Percentiles rank a stretch among this genome's conserved stretches.
These are phyloP conservation scores for Selenicereus undatus DNA, from an alignment of 148 eudicot species.

Conservation along the genomic window DNA sequence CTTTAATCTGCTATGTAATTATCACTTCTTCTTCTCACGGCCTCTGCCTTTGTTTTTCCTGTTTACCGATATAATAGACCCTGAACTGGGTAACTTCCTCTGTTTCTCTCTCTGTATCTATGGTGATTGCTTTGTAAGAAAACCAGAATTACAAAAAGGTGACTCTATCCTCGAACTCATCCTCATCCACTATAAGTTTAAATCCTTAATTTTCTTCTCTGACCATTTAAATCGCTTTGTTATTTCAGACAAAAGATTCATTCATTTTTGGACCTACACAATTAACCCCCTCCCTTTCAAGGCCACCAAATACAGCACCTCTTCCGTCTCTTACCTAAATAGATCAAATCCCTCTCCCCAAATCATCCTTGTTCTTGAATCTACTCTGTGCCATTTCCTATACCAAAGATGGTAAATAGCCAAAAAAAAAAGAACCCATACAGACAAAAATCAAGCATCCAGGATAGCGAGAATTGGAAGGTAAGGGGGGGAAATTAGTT, in stretches of 20 bases:
- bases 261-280: background rate
- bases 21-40: background rate
- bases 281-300: too few relatives aligned
- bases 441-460: too few relatives aligned
- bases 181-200: background rate
- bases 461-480: too few relatives aligned
- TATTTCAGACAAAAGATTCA: background rate
- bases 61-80: constrained; percentile 16
- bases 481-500: too few relatives aligned
- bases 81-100: background rate
- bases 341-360: too few relatives aligned
- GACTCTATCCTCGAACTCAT: background rate
- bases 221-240: background rate
- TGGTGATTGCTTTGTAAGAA: background rate
- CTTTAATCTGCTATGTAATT: background rate
- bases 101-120: too few relatives aligned
- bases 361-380: too few relatives aligned
- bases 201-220: background rate
- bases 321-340: too few relatives aligned
- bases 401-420: too few relatives aligned
- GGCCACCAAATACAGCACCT: too few relatives aligned
- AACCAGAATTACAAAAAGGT: background rate
- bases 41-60: constrained; percentile 15
- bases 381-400: too few relatives aligned
- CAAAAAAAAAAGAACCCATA: too few relatives aligned